Evolutionary conservation across 2,329 filamentous ascomycete genomes (phyloP), one percentile per base, ranked within the genome.

Genomic region (Pseudonectria foliicola): DNA sequence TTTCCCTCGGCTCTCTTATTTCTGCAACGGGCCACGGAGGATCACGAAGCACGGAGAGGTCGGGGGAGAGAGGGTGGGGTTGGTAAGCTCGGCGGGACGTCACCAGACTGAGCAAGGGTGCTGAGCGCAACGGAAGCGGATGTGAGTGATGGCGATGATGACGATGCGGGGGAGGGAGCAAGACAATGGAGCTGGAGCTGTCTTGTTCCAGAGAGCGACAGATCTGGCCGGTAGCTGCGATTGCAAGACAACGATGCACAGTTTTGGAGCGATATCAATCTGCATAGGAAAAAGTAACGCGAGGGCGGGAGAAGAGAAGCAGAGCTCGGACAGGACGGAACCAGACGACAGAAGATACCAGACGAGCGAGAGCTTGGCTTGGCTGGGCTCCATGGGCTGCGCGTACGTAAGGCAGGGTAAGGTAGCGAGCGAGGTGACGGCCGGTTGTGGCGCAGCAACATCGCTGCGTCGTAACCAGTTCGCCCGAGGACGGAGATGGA

Each of bases 61-160:
- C 25, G 11, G 25, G 42, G n/a, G n/a, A n/a, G n/a, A n/a, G n/a
- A n/a, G n/a, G 24, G 44, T 48, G 44, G 44, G 44, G 44, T 47
- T 45, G 29, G 39, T n/a, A 38, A 40, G 38, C 41, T 44, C 34
- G 41, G 18, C 25, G 10, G 13, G 27, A 29, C 44, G 44, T 46
- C 44, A 46, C 44, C 33, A 33, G 39, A 29, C n/a, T 12, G 14
- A 13, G 27, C 21, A 21, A 21, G 18, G 18, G 8, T 21, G 18
- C 5, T 8, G 18, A 21, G 18, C n/a, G n/a, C n/a, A n/a, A n/a
- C n/a, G n/a, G n/a, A n/a, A n/a, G n/a, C n/a, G n/a, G n/a, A n/a
- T n/a, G n/a, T n/a, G n/a, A n/a, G n/a, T n/a, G n/a, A n/a, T n/a
- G n/a, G n/a, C n/a, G n/a, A n/a, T n/a, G n/a, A n/a, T n/a, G n/a